phyloP scores from a whole-genome alignment of 2,329 filamentous ascomycete genomes.

The Beauveria sp. region DNA sequence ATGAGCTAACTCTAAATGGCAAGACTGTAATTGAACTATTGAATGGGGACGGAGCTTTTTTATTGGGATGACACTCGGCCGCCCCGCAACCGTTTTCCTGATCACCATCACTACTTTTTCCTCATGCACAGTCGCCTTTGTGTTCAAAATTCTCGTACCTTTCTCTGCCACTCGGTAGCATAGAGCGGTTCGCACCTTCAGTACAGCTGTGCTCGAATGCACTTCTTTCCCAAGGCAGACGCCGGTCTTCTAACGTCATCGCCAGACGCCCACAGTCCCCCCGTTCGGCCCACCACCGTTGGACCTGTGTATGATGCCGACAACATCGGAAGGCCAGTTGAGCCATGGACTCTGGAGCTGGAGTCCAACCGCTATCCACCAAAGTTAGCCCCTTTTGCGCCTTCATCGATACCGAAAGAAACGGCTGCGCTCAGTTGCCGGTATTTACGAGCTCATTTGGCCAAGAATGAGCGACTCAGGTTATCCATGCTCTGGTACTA shows the following conservation, averaged over 20 bases:
- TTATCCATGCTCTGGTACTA: conserved; percentile 36
- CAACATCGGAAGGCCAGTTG: neutral
- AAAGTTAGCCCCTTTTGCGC: neutral
- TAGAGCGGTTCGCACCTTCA: neutral
- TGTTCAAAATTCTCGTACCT: neutral
- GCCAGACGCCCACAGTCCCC: neutral
- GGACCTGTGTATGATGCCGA: neutral
- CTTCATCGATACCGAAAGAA: neutral
- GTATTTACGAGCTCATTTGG: conserved; percentile 19
- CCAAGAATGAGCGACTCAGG: conserved; percentile 23
- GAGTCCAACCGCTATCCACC: neutral
- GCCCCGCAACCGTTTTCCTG: neutral
- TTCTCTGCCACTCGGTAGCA: neutral
- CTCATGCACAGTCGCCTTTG: too few species aligned
- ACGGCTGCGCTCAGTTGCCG: neutral
- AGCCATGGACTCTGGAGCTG: neutral
- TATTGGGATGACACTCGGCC: neutral
- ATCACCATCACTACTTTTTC: neutral
- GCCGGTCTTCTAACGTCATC: conserved; percentile 18
- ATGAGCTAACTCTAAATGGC: too few species aligned
- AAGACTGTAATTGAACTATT: too few species aligned
- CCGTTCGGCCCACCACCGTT: neutral
- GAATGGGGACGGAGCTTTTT: too few species aligned
- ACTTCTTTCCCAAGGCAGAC: conserved; percentile 21
- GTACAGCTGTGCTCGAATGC: neutral